These are phyloP conservation scores for Ustilago loliicola DNA, from an alignment of 1,284 basidiomycete species.

Conservation along the genomic window DNA sequence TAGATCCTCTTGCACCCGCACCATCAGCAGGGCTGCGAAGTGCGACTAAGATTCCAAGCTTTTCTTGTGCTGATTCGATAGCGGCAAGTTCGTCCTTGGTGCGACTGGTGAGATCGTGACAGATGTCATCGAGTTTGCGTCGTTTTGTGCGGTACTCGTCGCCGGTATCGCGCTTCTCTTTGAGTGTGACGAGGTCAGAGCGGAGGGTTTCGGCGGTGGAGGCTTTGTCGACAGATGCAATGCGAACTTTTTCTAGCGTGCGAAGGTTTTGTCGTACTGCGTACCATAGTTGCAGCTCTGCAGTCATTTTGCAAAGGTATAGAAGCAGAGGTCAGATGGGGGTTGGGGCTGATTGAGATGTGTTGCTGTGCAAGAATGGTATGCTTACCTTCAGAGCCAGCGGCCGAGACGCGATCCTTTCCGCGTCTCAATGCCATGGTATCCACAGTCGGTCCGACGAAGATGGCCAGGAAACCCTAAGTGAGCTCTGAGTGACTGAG, in stretches of 20 bases:
- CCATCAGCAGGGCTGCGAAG: slow-evolving; percentile 50
- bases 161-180: slow-evolving; percentile 44
- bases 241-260: slow-evolving; percentile 59
- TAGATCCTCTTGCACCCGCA: slow-evolving; percentile 22
- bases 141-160: slow-evolving; percentile 56
- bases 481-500: background rate
- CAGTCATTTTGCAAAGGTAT: background rate
- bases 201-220: slow-evolving; percentile 30
- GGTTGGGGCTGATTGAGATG: background rate
- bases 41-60: slow-evolving; percentile 59
- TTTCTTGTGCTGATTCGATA: slow-evolving; percentile 61
- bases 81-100: slow-evolving; percentile 58
- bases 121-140: slow-evolving; percentile 48
- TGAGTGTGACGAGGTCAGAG: slow-evolving; percentile 31
- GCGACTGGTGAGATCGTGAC: slow-evolving; percentile 42
- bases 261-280: slow-evolving; percentile 58
- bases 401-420: slow-evolving; percentile 48
- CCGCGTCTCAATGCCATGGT: slow-evolving; percentile 45
- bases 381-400: slow-evolving; percentile 47
- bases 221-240: slow-evolving; percentile 46
- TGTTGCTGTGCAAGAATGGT: background rate
- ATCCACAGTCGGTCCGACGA: background rate
- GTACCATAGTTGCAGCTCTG: slow-evolving; percentile 68
- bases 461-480: background rate
- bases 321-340: background rate